Base-by-base conservation (phyloP, 2,329 filamentous ascomycete species). In the Botryotinia globosa region DNA sequence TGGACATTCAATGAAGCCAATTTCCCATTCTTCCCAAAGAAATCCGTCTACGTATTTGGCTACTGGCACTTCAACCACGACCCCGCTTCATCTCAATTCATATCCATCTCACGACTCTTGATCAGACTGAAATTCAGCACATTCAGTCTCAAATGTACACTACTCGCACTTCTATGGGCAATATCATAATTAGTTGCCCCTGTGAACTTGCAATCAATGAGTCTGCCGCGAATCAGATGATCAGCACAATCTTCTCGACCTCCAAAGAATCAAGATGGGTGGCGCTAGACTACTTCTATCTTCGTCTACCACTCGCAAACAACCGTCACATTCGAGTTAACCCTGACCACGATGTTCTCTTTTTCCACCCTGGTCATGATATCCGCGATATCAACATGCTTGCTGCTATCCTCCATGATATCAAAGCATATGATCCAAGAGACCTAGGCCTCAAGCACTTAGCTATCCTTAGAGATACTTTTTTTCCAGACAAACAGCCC, bases 351-450 rank as follows among this genome's bases (percentile, higher is more conserved):
- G 65, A 68, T 68, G 25, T 68, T 34, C 32, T 68, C 2, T 68
- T 58, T 29, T 25, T 68, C 34, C 48, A 68, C 48, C 8, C 32
- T 39, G 32, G 8, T 20, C 4, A 44, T 34, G 7, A 68, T 1
- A 56, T 37, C 12, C 14, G 65, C 22, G 45, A 54, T 7, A 54
- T 34, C 16, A 42, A 56, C 54, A 39, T 68, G 32, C 34, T 68
- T 37, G 65, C 65, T 56, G 45, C 45, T 22, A 68, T 68, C 10
- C 32, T 68, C n/a, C 65, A 68, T 68, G 65, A 68, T 68, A 14
- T 68, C 32, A 56, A 48, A 56, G 65, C 65, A 32, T 58, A 58
- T 7, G 65, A 68, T 56, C 65, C 65, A 6, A 68, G 39, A 29
- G 22, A 58, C 39, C 20, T 22, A 18, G 65, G 65, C 56, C 22